Evolutionary conservation across 2,329 filamentous ascomycete species (phyloP).

Genomic region (Capronia coronata): DNA sequence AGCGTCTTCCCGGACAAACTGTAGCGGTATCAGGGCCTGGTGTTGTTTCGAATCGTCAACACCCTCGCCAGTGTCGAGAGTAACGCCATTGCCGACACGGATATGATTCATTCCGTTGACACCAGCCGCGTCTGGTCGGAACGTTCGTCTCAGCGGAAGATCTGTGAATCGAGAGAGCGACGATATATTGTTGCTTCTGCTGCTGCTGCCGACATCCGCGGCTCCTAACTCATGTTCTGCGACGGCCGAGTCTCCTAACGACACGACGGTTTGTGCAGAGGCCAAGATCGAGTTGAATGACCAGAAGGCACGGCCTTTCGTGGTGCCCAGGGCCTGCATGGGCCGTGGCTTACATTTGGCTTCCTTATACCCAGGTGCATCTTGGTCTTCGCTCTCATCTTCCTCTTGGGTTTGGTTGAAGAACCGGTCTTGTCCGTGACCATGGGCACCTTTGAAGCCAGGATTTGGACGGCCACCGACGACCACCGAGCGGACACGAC

Average conservation of each 20-base stretch:
- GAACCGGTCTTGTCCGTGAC: too few relatives aligned
- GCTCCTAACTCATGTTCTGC: not conserved
- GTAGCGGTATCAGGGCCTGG: slow-evolving; percentile 39
- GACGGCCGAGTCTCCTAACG: not conserved
- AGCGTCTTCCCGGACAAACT: slow-evolving; percentile 55
- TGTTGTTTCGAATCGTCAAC: not conserved
- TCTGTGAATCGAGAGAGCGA: not conserved
- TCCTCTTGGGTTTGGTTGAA: not conserved
- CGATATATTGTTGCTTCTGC: not conserved
- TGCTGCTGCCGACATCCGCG: not conserved
- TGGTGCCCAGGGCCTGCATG: slow-evolving; percentile 5
- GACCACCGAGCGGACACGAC: not conserved
- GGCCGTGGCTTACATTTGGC: not conserved
- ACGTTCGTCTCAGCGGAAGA: slow-evolving; percentile 2
- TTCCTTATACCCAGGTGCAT: not conserved
- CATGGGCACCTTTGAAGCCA: not conserved
- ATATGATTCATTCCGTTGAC: slow-evolving; percentile 43
- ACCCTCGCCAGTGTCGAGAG: slow-evolving; percentile 21
- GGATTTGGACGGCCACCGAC: not conserved
- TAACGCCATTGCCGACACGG: slow-evolving; percentile 38
- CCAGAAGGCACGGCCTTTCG: slow-evolving; percentile 11
- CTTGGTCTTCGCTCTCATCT: not conserved
- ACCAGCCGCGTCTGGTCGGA: slow-evolving; percentile 26
- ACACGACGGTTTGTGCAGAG: not conserved
- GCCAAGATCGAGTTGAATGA: not conserved